Evolutionary conservation across 805 yeast species (phyloP).

Genomic region (Candida caryicola): DNA sequence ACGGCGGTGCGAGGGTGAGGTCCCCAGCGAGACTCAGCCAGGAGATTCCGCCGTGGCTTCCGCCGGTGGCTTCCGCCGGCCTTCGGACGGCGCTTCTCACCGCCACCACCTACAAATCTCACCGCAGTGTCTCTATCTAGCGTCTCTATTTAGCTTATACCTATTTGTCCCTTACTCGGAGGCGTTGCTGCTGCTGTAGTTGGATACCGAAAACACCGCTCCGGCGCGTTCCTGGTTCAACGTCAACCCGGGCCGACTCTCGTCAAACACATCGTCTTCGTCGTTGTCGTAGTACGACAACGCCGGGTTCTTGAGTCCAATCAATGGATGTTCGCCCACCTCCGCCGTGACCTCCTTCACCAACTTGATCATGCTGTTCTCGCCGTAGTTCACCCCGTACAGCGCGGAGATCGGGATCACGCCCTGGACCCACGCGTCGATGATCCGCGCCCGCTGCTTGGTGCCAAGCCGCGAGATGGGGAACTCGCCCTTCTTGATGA

Average conservation of each 20-base stretch:
- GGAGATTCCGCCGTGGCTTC: too few relatives aligned
- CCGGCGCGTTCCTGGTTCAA: slow-evolving; percentile 21
- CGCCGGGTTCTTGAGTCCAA: slow-evolving; percentile 43
- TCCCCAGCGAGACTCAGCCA: too few relatives aligned
- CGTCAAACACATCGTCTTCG: slow-evolving; percentile 29
- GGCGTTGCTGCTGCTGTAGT: neutral
- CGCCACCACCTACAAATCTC: too few relatives aligned
- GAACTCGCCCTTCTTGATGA: slow-evolving; percentile 60
- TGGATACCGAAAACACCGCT: neutral
- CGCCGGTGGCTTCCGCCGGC: too few relatives aligned
- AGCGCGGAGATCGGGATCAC: slow-evolving; percentile 40
- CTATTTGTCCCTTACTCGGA: neutral
- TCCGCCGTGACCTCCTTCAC: slow-evolving; percentile 53
- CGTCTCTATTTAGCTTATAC: too few relatives aligned
- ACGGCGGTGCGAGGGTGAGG: too few relatives aligned
- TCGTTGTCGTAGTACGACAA: slow-evolving; percentile 36
- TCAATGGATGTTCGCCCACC: slow-evolving; percentile 37
- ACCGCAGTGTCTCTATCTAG: too few relatives aligned
- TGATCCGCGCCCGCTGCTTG: slow-evolving; percentile 69
- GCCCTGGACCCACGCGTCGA: slow-evolving; percentile 52
- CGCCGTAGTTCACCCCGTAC: slow-evolving; percentile 64
- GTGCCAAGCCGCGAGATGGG: slow-evolving; percentile 72
- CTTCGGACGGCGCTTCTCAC: too few relatives aligned
- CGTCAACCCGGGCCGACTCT: slow-evolving; percentile 27
- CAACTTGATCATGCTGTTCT: slow-evolving; percentile 55